phyloP scores from a whole-genome alignment of 2,329 filamentous ascomycete species.

The Daldinia sp. region DNA sequence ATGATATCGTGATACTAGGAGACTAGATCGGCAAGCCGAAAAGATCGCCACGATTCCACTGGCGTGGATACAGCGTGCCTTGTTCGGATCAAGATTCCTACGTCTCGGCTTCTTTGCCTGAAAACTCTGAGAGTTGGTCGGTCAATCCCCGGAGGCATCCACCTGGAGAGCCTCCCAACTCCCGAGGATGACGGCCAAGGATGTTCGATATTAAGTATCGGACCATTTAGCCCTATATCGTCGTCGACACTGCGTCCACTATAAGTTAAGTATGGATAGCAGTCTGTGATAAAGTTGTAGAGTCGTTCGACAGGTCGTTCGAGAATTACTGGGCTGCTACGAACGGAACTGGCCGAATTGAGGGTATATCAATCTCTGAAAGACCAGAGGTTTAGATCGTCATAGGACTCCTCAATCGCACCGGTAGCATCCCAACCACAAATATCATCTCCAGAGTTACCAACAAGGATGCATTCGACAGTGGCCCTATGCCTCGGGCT shows the following conservation, averaged over 20 bases:
- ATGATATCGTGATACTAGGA: constrained; percentile 26
- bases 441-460: constrained; percentile 8
- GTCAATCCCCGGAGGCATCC: constrained; percentile 28
- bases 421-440: constrained; percentile 7
- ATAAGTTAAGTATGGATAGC: constrained; percentile 36
- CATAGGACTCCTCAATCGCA: constrained; percentile 1
- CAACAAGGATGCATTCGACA: constrained; percentile 38
- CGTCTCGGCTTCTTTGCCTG: constrained; percentile 27
- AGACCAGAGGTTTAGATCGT: background rate
- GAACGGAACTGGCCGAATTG: constrained; percentile 24
- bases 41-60: constrained; percentile 21
- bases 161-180: constrained; percentile 31
- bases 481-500: constrained; percentile 39
- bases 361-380: constrained; percentile 28
- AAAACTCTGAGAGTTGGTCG: constrained; percentile 20
- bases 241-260: constrained; percentile 33
- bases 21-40: constrained; percentile 28
- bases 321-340: constrained; percentile 26
- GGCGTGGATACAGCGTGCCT: constrained; percentile 1
- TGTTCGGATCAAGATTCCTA: constrained; percentile 31
- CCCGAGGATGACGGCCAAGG: constrained; percentile 37
- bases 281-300: constrained; percentile 26
- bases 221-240: constrained; percentile 40
- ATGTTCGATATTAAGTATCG: constrained; percentile 43
- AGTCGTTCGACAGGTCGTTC: constrained; percentile 39